These are phyloP conservation scores for Xerocomellus chrysenteron DNA, from an alignment of 768 basidiomycete species.

Conservation along the genomic window DNA sequence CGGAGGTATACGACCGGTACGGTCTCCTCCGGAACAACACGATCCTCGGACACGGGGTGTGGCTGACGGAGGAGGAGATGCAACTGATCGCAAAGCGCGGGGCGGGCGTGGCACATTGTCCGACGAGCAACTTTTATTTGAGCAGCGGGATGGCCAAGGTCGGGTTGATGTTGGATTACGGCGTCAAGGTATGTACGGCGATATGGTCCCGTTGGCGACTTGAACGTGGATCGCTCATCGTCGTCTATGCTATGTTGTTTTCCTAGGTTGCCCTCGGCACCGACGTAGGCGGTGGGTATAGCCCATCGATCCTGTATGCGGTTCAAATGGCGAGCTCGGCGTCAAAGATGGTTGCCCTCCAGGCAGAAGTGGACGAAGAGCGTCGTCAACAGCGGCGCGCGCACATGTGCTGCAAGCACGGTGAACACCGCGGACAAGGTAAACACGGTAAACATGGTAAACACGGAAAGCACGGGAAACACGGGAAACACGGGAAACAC, in stretches of 20 bases:
- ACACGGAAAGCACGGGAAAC: neutral
- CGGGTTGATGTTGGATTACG: conserved; percentile 71
- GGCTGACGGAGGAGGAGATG: conserved; percentile 70
- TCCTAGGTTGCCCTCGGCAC: conserved; percentile 85
- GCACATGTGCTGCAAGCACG: neutral
- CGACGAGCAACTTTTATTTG: conserved; percentile 89
- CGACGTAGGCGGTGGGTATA: conserved; percentile 84
- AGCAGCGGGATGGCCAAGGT: conserved; percentile 80
- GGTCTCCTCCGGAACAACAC: conserved; percentile 75
- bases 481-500: neutral
- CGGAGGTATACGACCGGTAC: conserved; percentile 74
- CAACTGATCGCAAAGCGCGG: conserved; percentile 57
- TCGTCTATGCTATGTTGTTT: neutral
- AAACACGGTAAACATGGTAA: neutral
- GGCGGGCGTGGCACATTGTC: conserved; percentile 88
- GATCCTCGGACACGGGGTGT: conserved; percentile 82
- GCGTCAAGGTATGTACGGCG: conserved; percentile 63
- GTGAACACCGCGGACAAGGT: neutral
- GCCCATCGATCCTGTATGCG: conserved; percentile 71
- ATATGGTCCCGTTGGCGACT: neutral
- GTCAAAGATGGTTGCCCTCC: conserved; percentile 68
- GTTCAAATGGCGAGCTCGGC: conserved; percentile 75
- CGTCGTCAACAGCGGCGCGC: neutral
- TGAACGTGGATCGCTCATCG: neutral
- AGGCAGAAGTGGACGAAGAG: conserved; percentile 27